Conservation (phyloP, 352 stramenopile species). For the Phytophthora quininea region DNA sequence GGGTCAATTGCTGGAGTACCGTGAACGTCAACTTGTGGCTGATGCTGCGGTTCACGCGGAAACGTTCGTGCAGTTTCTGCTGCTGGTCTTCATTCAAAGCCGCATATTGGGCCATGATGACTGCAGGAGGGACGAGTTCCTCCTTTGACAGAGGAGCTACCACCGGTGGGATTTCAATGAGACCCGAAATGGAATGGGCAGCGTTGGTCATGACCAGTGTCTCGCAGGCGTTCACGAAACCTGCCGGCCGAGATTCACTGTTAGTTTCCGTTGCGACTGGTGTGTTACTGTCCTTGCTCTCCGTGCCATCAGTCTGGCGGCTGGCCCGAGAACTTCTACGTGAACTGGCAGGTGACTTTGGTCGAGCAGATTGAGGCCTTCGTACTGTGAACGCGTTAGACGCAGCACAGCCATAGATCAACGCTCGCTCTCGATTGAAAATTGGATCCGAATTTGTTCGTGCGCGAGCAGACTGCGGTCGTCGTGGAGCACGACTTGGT, state of each 20-base stretch:
- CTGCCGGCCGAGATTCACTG: background rate
- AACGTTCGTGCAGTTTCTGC: slow-evolving; percentile 62
- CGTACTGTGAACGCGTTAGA: slow-evolving; percentile 48
- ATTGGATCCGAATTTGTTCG: slow-evolving; percentile 32
- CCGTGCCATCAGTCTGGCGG: slow-evolving; percentile 13
- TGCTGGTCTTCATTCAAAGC: slow-evolving; percentile 50
- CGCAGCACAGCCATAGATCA: slow-evolving; percentile 61
- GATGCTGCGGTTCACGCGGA: slow-evolving; percentile 52
- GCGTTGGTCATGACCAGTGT: slow-evolving; percentile 72
- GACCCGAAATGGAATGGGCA: slow-evolving; percentile 47
- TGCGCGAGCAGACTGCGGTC: slow-evolving; percentile 38
- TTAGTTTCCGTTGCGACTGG: too few species aligned
- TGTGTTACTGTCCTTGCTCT: background rate
- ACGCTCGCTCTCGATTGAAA: slow-evolving; percentile 45
- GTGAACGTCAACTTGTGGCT: slow-evolving; percentile 70
- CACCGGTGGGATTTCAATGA: slow-evolving; percentile 56
- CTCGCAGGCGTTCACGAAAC: slow-evolving; percentile 39
- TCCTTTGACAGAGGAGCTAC: slow-evolving; percentile 35
- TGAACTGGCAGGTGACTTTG: slow-evolving; percentile 5
- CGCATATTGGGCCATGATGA: slow-evolving; percentile 71
- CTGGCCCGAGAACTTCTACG: slow-evolving; percentile 8
- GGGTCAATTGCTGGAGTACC: slow-evolving; percentile 69
- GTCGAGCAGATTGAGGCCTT: slow-evolving; percentile 22
- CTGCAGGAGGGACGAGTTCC: slow-evolving; percentile 42
- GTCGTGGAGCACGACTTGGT: slow-evolving; percentile 3